These are phyloP conservation scores for Podila epicladia DNA, from an alignment of 192 early-diverging fungal species.

Conservation along the genomic window DNA sequence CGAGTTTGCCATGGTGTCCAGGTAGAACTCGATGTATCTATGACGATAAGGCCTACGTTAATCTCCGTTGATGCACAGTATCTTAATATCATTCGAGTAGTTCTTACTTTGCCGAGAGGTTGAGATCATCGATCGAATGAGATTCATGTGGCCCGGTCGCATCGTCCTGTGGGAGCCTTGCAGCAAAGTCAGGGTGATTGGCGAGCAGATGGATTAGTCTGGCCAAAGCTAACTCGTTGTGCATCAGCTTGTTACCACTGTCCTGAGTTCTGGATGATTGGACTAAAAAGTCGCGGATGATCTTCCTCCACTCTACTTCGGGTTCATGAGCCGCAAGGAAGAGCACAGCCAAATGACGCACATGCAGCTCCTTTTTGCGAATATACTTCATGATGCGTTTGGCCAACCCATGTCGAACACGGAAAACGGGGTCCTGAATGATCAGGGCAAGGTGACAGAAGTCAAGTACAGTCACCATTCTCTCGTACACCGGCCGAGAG, in stretches of 20 bases:
- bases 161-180: slow-evolving; percentile 8
- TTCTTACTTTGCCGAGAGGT: slow-evolving; percentile 26
- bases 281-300: slow-evolving; percentile 63
- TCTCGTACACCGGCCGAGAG: slow-evolving; percentile 55
- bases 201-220: slow-evolving; percentile 81
- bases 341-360: slow-evolving; percentile 75
- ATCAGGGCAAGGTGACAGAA: slow-evolving; percentile 68
- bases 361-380: slow-evolving; percentile 64
- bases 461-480: slow-evolving; percentile 63
- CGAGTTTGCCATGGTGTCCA: slow-evolving; percentile 77
- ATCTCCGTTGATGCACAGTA: too few species aligned
- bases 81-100: background rate
- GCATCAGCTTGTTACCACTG: slow-evolving; percentile 46
- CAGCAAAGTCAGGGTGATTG: slow-evolving; percentile 85
- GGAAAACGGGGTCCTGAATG: slow-evolving; percentile 80
- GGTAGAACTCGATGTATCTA: slow-evolving; percentile 88
- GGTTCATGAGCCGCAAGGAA: slow-evolving; percentile 91
- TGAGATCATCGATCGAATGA: slow-evolving; percentile 34
- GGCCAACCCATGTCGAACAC: slow-evolving; percentile 80
- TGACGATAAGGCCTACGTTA: background rate
- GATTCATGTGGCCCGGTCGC: slow-evolving; percentile 1
- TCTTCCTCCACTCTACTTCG: slow-evolving; percentile 70
- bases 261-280: slow-evolving; percentile 30
- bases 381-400: slow-evolving; percentile 79
- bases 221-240: slow-evolving; percentile 67